Evolutionary conservation across 768 basidiomycete genomes (phyloP), one percentile per base, ranked within the genome.

Genomic region (Tephrocybe sp.): DNA sequence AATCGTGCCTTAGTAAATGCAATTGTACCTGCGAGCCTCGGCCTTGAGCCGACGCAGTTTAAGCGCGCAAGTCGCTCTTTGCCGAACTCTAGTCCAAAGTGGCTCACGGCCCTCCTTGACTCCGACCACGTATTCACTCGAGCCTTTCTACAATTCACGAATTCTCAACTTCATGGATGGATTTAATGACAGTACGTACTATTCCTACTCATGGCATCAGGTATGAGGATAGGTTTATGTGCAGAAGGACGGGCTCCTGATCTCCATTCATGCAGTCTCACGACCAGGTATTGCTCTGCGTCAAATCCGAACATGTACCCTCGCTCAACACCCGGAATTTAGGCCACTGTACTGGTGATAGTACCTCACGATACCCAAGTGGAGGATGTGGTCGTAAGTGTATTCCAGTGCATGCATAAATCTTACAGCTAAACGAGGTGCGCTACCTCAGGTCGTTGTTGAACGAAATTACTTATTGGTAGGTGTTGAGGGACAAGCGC

Each of bases 161-260:
- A 49, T 49, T 48, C 16, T 37, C 56, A 45, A 38, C 47, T 27
- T 47, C 39, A 77, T 75, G 75, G 69, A 69, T 47, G 66, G 62
- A 58, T 70, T 69, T 58, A 72, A 66, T 52, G 69, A 72, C 51
- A 60, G 65, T 22, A 66, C 64, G 15, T 71, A 73, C 53, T 75
- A 71, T 47, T 71, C 76, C 1, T 92, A 92, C 60, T 89, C 89
- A 55, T 92, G 89, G 89, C 90, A 92, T 67, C 89, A 92, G 81
- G 89, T 89, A 60, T 54, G 78, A 32, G 12, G 27, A 65, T 43
- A 15, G 43, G 54, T 39, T 53, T 57, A 42, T 60, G 51, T 52
- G 27, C 56, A 53, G 27, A 30, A 45, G 43, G 34, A 18, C 49
- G 47, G 26, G 52, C 48, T 27, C 49, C 34, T 32, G 40, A 50